Percentiles rank a stretch among this genome's conserved stretches.
These are phyloP conservation scores for Ramalina intermedia DNA, from an alignment of 495 filamentous ascomycete genomes.

Conservation along the genomic window DNA sequence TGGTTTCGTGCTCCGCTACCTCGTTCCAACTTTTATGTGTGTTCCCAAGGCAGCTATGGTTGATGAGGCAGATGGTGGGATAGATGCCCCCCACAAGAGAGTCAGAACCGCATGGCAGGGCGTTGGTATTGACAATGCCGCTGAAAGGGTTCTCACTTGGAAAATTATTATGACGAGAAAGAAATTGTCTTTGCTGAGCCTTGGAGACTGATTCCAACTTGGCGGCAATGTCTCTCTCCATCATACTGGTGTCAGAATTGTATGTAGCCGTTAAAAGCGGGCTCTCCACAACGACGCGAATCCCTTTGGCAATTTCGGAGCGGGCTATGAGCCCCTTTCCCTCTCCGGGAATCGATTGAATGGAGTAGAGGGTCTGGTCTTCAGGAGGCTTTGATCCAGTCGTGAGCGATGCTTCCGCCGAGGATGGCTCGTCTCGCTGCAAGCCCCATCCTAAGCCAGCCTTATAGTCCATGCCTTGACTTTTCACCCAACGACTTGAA, in stretches of 20 bases:
- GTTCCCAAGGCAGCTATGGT: constrained; percentile 31
- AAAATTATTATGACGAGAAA: constrained; percentile 29
- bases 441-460: too few species aligned
- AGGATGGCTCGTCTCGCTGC: too few species aligned
- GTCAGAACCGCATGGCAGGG: constrained; percentile 21
- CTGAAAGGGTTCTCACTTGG: constrained; percentile 16
- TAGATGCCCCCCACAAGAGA: constrained; percentile 22
- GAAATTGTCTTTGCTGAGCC: constrained; percentile 25
- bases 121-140: constrained; percentile 27
- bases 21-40: constrained; percentile 28
- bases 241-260: too few species aligned
- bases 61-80: constrained; percentile 22
- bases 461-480: too few species aligned
- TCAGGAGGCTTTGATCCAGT: too few species aligned
- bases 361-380: too few species aligned
- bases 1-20: constrained; percentile 16
- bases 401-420: too few species aligned
- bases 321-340: background rate
- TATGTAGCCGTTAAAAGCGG: background rate
- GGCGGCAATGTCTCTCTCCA: background rate
- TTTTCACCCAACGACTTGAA: too few species aligned
- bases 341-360: background rate
- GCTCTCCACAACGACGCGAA: background rate
- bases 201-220: background rate
- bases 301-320: background rate